Conservation (phyloP, 2,329 filamentous ascomycete genomes). For the Exophiala bonariae region DNA sequence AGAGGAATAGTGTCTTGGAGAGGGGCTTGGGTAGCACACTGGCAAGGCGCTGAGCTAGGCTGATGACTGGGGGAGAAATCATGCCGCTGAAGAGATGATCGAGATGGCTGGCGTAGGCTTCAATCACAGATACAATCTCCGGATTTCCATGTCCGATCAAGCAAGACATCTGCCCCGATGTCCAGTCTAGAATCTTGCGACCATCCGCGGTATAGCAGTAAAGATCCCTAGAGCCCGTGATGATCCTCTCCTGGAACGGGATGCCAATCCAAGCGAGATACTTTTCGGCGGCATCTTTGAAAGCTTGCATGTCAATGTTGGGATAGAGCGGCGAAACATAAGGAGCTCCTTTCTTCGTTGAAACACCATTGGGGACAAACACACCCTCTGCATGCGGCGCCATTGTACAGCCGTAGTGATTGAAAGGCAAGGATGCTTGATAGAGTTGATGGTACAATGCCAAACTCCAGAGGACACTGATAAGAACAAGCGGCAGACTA, state of each 20-base stretch:
- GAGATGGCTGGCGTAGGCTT: slow-evolving; percentile 50
- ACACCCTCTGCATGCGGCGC: not conserved
- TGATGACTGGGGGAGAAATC: slow-evolving; percentile 56
- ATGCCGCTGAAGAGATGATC: slow-evolving; percentile 61
- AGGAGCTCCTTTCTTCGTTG: not conserved
- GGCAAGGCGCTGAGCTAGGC: slow-evolving; percentile 52
- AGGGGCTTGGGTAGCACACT: slow-evolving; percentile 49
- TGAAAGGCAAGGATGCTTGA: not conserved
- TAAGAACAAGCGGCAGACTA: not conserved
- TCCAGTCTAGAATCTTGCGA: slow-evolving; percentile 56
- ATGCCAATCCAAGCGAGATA: not conserved
- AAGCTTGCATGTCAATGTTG: not conserved
- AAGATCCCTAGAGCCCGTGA: slow-evolving; percentile 47
- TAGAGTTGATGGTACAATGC: not conserved
- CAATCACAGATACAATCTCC: slow-evolving; percentile 55
- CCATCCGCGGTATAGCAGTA: slow-evolving; percentile 44
- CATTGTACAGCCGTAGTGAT: not conserved
- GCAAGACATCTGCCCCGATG: slow-evolving; percentile 61
- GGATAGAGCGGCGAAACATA: not conserved
- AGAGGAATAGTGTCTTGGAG: slow-evolving; percentile 58
- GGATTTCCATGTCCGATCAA: slow-evolving; percentile 58
- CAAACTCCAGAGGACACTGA: not conserved
- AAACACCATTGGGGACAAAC: not conserved
- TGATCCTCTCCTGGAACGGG: not conserved
- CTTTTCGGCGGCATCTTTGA: not conserved